Percentiles rank a stretch among this genome's conserved stretches.
Evolutionary conservation across 495 filamentous ascomycete genomes (phyloP).

Genomic region (Geopyxis carbonaria): DNA sequence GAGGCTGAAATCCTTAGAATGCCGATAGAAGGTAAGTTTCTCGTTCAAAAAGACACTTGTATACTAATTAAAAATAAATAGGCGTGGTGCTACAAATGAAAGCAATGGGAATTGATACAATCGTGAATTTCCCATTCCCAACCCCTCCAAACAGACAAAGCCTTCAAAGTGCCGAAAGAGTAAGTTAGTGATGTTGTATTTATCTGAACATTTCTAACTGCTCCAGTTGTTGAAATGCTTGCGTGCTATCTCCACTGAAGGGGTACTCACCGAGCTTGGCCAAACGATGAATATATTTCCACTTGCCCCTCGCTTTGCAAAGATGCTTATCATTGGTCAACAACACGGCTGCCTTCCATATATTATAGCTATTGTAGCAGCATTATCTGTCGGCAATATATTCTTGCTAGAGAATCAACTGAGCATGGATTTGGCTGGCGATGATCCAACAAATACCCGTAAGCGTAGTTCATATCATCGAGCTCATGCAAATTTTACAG

Average conservation of each 20-base stretch:
- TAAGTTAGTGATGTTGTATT: conserved; percentile 25
- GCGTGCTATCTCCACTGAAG: conserved; percentile 27
- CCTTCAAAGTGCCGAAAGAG: conserved; percentile 69
- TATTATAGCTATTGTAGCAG: conserved; percentile 75
- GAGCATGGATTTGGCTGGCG: conserved; percentile 35
- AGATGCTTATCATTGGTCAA: conserved; percentile 77
- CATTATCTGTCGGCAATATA: conserved; percentile 70
- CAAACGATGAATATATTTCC: conserved; percentile 73
- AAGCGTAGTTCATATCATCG: conserved; percentile 48
- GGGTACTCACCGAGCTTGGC: conserved; percentile 34
- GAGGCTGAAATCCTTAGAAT: conserved; percentile 81
- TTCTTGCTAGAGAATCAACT: conserved; percentile 75
- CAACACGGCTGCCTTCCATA: conserved; percentile 69
- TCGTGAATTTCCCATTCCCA: conserved; percentile 94
- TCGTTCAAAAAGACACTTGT: conserved; percentile 6
- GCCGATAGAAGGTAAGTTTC: conserved; percentile 55
- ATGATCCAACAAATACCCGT: conserved; percentile 14
- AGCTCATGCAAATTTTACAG: conserved; percentile 61
- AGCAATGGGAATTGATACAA: conserved; percentile 78
- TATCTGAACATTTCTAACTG: conserved; percentile 1
- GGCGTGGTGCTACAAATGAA: conserved; percentile 86
- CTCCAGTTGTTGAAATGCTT: conserved; percentile 25
- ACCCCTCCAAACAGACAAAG: conserved; percentile 70
- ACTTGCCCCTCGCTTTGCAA: conserved; percentile 72
- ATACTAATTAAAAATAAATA: conserved; percentile 6